Percentiles rank a stretch among this genome's conserved stretches.
phyloP scores from a whole-genome alignment of 495 filamentous ascomycete genomes.

The Lasiosphaeriaceae sp. region DNA sequence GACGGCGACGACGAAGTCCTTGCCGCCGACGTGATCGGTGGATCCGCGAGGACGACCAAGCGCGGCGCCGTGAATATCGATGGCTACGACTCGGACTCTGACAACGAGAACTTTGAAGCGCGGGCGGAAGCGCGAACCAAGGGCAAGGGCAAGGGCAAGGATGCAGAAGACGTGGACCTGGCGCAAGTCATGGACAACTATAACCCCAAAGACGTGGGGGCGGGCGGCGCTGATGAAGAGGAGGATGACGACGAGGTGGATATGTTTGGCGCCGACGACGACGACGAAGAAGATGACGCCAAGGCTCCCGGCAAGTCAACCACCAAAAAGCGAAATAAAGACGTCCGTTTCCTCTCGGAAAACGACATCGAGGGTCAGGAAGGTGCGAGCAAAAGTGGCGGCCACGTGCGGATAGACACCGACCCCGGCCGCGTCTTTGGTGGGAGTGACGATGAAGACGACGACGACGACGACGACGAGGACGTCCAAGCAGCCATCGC shows the following conservation, averaged over 20 bases:
- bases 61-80: slow-evolving; percentile 92
- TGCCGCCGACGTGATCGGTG: slow-evolving; percentile 89
- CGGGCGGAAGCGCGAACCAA: slow-evolving; percentile 59
- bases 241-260: slow-evolving; percentile 77
- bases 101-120: slow-evolving; percentile 82
- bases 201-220: slow-evolving; percentile 18
- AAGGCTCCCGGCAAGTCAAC: slow-evolving; percentile 31
- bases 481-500: slow-evolving; percentile 61
- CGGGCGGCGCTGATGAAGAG: slow-evolving; percentile 47
- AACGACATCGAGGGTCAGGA: slow-evolving; percentile 86
- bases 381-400: slow-evolving; percentile 65
- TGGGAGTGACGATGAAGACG: slow-evolving; percentile 58
- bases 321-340: slow-evolving; percentile 67
- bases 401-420: slow-evolving; percentile 51
- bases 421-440: slow-evolving; percentile 43
- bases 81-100: slow-evolving; percentile 93
- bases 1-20: slow-evolving; percentile 70
- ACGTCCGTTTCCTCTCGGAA: slow-evolving; percentile 69
- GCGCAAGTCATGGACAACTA: slow-evolving; percentile 44
- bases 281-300: slow-evolving; percentile 56
- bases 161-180: slow-evolving; percentile 40
- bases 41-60: slow-evolving; percentile 70
- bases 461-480: slow-evolving; percentile 71
- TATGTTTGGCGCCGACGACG: slow-evolving; percentile 82
- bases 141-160: slow-evolving; percentile 39